Evolutionary conservation across 495 filamentous ascomycete genomes (phyloP), one percentile per base, ranked within the genome.

Genomic region (Trichoderma asperelloides): DNA sequence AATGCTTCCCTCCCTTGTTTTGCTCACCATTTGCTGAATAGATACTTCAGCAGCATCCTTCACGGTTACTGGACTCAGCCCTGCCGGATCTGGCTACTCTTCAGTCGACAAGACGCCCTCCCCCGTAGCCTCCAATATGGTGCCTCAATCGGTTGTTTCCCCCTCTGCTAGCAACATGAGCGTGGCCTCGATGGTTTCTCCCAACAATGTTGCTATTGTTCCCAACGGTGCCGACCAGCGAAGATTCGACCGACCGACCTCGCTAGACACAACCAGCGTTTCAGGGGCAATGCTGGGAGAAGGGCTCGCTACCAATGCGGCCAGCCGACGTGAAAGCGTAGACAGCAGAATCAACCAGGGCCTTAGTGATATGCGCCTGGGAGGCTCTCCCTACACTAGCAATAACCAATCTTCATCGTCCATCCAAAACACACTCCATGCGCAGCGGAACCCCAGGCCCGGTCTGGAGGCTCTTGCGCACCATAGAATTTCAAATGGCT

Each of bases 331-430:
- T 62, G 90, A 89, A 76, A 92, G 89, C 67, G 82, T 92, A n/a
- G 89, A 91, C 70, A 91, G 89, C 71, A 83, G 89, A 67, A 83
- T 93, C 71, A 89, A 89, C 68, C 85, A 87, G 70, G 85, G 84
- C 25, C 89, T 93, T 64, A 83, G 82, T 62, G 86, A 90, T 37
- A 79, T 93, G 73, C 82, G 86, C 25, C 82, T 93, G 69, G 87
- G 87, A 45, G 76, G 75, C 76, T 75, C 90, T 2, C 90, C 90
- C 8, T 91, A 92, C 71, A 84, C 88, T 62, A 90, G 85, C 74
- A 86, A 88, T 68, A 92, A 92, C 72, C 89, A 87, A 33, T 93
- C 90, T 6, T 88, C 91, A 18, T 85, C 88, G 0, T 93, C 90
- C 37, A 87, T 93, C 41, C 83, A 85, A 63, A 79, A 76, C 27